Base-by-base conservation (phyloP, 441 rosid species). In the Adansonia grandidieri region DNA sequence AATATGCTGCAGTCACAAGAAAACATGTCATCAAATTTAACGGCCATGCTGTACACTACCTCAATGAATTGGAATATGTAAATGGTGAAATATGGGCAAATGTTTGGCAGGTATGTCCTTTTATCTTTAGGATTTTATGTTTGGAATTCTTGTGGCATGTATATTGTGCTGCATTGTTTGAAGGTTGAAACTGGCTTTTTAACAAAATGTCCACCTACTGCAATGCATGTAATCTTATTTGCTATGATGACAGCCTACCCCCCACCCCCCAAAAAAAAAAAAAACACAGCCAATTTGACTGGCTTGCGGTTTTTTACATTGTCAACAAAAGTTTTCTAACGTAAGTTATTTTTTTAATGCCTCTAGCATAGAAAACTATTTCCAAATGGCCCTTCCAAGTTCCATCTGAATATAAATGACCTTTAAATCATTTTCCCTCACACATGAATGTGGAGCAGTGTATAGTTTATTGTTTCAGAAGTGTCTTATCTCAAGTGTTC, bases 11-110 rank as follows among this genome's bases (percentile, higher is more conserved):
- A 95, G 98, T 90, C 71, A 87, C 82, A 48, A 62, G 69, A 71
- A 86, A 89, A 78, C 83, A 89, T 20, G 79, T 77, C 17, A 85
- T 95, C 81, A 87, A 79, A 84, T 95, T 88, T 82, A 78, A 86
- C 74, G 89, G 87, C 60, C 84, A 53, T 67, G 88, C 89, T 76
- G 94, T 97, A 17, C 90, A 79, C 68, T 81, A 82, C 86, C 93
- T 97, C 57, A 95, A 97, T 82, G 99, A 95, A 80, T 89, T 95
- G 64, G 98, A 97, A 87, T 95, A 86, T 82, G 74, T 97, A 72
- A 83, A 97, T 82, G 91, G 94, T 14, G 99, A 97, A 90, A 85
- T 97, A 56, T 97, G 99, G 99, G 97, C 97, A 5, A 97, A 97
- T 74, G 86, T 97, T 73, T 97, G 93, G 93, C 90, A 84, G 98